Conservation (phyloP, 2,329 filamentous ascomycete genomes). For the Fusarium sp. region DNA sequence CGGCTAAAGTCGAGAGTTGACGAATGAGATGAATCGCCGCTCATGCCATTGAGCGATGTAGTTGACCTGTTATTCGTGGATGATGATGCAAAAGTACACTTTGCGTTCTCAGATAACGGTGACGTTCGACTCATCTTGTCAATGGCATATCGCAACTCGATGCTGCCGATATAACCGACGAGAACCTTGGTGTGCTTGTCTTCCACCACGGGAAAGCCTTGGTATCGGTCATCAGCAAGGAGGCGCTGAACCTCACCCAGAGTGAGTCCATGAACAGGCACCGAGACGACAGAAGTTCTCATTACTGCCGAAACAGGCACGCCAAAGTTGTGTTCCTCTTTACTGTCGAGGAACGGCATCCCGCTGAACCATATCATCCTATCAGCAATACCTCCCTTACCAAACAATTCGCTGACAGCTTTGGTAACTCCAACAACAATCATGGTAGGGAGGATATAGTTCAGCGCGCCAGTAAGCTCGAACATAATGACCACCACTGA, state of each 20-base stretch:
- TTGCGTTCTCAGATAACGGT: slow-evolving; percentile 72
- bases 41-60: slow-evolving; percentile 49
- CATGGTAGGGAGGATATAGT: slow-evolving; percentile 98
- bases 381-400: slow-evolving; percentile 96
- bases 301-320: slow-evolving; percentile 93
- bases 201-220: slow-evolving; percentile 93
- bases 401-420: slow-evolving; percentile 87
- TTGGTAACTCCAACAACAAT: slow-evolving; percentile 98
- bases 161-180: slow-evolving; percentile 91
- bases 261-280: slow-evolving; percentile 79
- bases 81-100: slow-evolving; percentile 76
- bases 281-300: slow-evolving; percentile 78
- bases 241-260: slow-evolving; percentile 82
- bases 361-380: slow-evolving; percentile 99
- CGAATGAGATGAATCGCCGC: slow-evolving; percentile 49
- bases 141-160: slow-evolving; percentile 90
- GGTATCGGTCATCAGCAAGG: slow-evolving; percentile 81
- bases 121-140: slow-evolving; percentile 79
- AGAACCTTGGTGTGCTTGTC: slow-evolving; percentile 76
- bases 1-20: slow-evolving; percentile 80
- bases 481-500: slow-evolving; percentile 99
- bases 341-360: slow-evolving; percentile 95
- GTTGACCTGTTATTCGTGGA: slow-evolving; percentile 41
- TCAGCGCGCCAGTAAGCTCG: slow-evolving; percentile 94
- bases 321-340: slow-evolving; percentile 96